Evolutionary conservation across 345 rosid genomes (phyloP).

Genomic region (Eutrema japonicum): DNA sequence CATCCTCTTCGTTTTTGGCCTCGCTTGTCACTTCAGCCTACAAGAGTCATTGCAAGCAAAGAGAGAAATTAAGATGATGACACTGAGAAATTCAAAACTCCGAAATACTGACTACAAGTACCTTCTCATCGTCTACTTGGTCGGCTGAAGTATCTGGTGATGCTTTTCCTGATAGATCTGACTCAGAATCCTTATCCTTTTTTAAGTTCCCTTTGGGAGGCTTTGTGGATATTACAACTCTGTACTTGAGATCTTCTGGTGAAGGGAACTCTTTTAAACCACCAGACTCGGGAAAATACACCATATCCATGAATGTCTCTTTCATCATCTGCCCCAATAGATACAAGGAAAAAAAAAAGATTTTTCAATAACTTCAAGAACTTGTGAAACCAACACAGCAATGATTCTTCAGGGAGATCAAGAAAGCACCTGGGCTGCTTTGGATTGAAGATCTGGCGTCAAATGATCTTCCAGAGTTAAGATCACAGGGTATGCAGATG

Average conservation of each 20-base stretch:
- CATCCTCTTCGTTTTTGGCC: constrained; percentile 43
- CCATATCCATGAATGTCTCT: constrained; percentile 56
- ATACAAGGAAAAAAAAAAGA: background rate
- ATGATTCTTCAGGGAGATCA: constrained; percentile 10
- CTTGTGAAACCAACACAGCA: background rate
- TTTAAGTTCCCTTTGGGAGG: constrained; percentile 54
- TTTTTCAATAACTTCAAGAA: constrained; percentile 2
- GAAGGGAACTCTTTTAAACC: constrained; percentile 66
- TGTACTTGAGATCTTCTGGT: constrained; percentile 66
- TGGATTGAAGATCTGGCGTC: constrained; percentile 69
- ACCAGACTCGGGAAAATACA: constrained; percentile 54
- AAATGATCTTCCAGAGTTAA: constrained; percentile 81
- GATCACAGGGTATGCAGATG: constrained; percentile 71
- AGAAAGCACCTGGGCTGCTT: constrained; percentile 69
- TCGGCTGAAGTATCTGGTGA: constrained; percentile 44
- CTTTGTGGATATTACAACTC: constrained; percentile 69
- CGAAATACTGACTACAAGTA: constrained; percentile 12
- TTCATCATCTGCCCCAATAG: constrained; percentile 55
- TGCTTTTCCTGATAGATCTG: constrained; percentile 53
- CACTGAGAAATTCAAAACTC: background rate
- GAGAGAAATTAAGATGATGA: constrained; percentile 1
- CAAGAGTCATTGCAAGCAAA: constrained; percentile 16
- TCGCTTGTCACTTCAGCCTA: constrained; percentile 58
- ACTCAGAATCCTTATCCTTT: constrained; percentile 54
- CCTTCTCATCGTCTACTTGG: constrained; percentile 48